phyloP scores from a whole-genome alignment of 306 rosid species.

The Fagus sylvatica region DNA sequence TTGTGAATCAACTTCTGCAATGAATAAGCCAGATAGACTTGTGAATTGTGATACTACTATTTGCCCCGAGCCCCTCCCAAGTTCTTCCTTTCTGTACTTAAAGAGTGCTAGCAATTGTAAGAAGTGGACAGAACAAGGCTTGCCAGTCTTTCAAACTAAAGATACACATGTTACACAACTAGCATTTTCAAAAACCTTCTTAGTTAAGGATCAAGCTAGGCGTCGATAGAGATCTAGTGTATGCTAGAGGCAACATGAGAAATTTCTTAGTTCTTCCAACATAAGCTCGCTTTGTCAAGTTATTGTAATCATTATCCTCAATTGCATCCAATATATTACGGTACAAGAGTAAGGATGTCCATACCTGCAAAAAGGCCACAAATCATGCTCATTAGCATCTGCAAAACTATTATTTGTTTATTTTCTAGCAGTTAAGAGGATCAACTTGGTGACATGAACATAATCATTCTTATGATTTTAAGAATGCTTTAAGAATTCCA shows the following conservation, averaged over 20 bases:
- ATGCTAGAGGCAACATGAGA: constrained; percentile 66
- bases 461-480: background rate
- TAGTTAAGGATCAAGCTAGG: constrained; percentile 12
- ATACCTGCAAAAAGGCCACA: constrained; percentile 55
- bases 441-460: background rate
- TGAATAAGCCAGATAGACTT: too few relatives aligned
- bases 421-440: background rate
- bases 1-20: too few relatives aligned
- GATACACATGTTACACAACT: too few relatives aligned
- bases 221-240: constrained; percentile 51
- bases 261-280: constrained; percentile 69
- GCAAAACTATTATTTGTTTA: background rate
- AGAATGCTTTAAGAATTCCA: background rate
- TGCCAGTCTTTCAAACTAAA: too few relatives aligned
- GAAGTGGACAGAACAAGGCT: too few relatives aligned
- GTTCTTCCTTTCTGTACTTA: too few relatives aligned
- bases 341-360: constrained; percentile 75
- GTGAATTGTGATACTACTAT: too few relatives aligned
- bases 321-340: constrained; percentile 75
- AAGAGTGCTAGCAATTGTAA: too few relatives aligned
- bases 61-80: too few relatives aligned
- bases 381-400: background rate
- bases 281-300: constrained; percentile 73
- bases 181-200: background rate
- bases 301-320: constrained; percentile 74